phyloP scores from a whole-genome alignment of 495 filamentous ascomycete species.

The Aspergillus cristatus region DNA sequence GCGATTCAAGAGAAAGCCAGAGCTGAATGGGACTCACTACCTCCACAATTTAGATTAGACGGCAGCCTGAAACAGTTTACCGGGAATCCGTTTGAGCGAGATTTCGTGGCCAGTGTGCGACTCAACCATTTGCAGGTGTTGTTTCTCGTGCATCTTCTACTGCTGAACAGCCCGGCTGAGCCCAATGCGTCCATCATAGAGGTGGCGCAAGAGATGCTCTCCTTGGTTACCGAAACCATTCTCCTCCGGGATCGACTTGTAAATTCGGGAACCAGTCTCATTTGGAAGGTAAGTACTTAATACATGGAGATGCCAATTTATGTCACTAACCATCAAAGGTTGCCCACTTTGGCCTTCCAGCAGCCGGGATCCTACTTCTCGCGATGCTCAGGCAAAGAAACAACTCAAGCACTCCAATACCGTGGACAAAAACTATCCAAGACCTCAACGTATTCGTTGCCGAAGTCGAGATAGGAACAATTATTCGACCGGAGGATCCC shows the following conservation, averaged over 20 bases:
- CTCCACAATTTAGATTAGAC: constrained; percentile 18
- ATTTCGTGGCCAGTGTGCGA: constrained; percentile 27
- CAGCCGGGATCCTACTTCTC: constrained; percentile 31
- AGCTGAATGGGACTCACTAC: constrained; percentile 17
- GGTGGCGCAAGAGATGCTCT: constrained; percentile 26
- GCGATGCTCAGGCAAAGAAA: constrained; percentile 21
- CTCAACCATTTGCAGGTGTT: constrained; percentile 33
- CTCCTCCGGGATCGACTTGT: constrained; percentile 28
- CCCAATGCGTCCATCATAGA: constrained; percentile 22
- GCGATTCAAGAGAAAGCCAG: constrained; percentile 18
- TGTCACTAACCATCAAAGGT: too few relatives aligned
- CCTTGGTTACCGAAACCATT: constrained; percentile 27
- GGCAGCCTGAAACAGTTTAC: constrained; percentile 17
- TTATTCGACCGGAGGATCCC: constrained; percentile 24
- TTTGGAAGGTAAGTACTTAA: constrained; percentile 31
- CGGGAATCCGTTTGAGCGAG: constrained; percentile 19
- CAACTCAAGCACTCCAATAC: constrained; percentile 4
- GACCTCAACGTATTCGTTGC: constrained; percentile 31
- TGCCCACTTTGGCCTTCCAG: constrained; percentile 32
- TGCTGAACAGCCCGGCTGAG: constrained; percentile 22
- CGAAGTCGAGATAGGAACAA: constrained; percentile 26
- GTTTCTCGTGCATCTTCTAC: constrained; percentile 25
- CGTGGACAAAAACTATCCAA: constrained; percentile 20
- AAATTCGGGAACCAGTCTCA: constrained; percentile 32
- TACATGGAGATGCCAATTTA: too few relatives aligned